Evolutionary conservation across 2,329 filamentous ascomycete genomes (phyloP).

Genomic region (Cladosporium velox): DNA sequence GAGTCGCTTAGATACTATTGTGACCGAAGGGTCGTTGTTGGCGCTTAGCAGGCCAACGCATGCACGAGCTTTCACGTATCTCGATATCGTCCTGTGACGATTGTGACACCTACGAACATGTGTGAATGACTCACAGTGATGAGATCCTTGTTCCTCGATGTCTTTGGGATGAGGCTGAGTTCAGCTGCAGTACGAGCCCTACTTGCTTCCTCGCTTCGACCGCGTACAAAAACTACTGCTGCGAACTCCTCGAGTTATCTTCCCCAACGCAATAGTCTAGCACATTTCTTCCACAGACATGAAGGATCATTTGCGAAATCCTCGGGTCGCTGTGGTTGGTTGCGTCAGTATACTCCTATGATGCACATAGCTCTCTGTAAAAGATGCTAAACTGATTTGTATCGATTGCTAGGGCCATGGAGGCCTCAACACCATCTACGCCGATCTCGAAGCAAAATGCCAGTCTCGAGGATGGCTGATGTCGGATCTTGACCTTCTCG

Average conservation of each 20-base stretch:
- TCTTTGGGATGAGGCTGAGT: neutral
- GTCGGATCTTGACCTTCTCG: constrained; percentile 74
- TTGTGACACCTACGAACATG: neutral
- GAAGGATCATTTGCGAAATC: neutral
- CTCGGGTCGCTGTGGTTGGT: neutral
- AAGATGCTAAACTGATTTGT: neutral
- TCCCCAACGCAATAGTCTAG: neutral
- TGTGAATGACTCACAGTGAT: neutral
- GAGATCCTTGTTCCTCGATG: neutral
- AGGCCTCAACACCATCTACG: constrained; percentile 86
- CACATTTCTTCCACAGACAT: neutral
- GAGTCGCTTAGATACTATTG: no score
- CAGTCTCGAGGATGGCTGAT: constrained; percentile 69
- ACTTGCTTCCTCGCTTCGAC: neutral
- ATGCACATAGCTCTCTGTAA: no score
- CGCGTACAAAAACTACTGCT: neutral
- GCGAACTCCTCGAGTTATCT: neutral
- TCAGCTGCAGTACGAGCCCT: neutral
- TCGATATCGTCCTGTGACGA: neutral
- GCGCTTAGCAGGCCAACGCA: neutral
- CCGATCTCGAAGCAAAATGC: constrained; percentile 69
- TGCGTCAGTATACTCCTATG: constrained; percentile 13
- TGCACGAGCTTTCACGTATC: neutral
- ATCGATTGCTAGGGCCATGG: constrained; percentile 67
- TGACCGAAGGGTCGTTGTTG: no score